These are phyloP conservation scores for Paulownia fortunei DNA, from an alignment of 257 asterid species.

Conservation along the genomic window DNA sequence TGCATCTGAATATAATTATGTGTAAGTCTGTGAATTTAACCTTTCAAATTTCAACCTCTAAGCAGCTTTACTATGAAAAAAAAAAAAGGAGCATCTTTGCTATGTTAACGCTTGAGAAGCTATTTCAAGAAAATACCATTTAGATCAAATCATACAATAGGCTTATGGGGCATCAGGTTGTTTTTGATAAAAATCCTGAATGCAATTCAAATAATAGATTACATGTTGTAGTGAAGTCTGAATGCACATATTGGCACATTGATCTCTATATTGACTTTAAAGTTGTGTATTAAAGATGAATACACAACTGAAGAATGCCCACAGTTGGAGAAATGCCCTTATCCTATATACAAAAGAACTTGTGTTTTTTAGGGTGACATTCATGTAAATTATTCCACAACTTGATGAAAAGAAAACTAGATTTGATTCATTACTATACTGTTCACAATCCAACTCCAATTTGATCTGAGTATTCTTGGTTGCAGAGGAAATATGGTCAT, in stretches of 20 bases:
- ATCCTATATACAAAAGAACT: no score
- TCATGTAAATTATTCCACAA: conserved; percentile 12
- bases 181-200: neutral
- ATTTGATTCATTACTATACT: neutral
- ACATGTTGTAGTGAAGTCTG: neutral
- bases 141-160: neutral
- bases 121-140: neutral
- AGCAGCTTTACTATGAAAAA: neutral
- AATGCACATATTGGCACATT: neutral
- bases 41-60: neutral
- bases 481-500: neutral
- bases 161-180: neutral
- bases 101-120: neutral
- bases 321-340: no score
- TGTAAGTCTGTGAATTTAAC: neutral
- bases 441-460: neutral
- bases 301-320: neutral
- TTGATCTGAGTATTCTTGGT: neutral
- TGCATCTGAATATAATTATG: neutral
- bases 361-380: neutral
- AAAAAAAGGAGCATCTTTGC: neutral
- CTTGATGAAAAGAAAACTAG: neutral
- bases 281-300: neutral
- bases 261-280: neutral
- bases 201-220: neutral